Evolutionary conservation across 805 yeast species (phyloP), one percentile per base, ranked within the genome.

Genomic region (Kodamaea neixiangensis): DNA sequence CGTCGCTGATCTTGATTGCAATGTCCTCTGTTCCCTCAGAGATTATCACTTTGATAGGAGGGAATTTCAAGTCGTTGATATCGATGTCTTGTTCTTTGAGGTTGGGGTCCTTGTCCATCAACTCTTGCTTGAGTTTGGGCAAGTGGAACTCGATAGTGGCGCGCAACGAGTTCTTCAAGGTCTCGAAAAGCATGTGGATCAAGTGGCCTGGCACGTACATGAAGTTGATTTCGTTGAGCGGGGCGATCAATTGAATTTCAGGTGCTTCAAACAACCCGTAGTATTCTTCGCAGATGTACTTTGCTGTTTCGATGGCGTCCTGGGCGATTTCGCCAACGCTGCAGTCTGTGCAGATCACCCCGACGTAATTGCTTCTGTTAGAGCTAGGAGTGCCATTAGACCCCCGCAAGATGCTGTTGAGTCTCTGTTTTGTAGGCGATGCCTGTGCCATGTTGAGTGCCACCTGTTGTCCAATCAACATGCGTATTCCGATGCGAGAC

Each of bases 141-240:
- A 86, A 78, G 55, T 86, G 88, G 54, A 82, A 83, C 67, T 90
- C 97, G 46, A 90, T 91, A 0, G 96, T 92, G 11, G 97, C 97
- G 34, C 97, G 73, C 49, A 90, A 74, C 15, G 96, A 87, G 72
- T 90, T 90, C 64, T 90, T 90, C 66, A 90, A 76, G 6, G 90
- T 87, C 71, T 90, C 97, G 66, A 89, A 91, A 7, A 91, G 69
- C 92, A 91, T 90, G 63, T 90, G 97, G 61, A 88, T 86, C 64
- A 90, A 77, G 71, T 90, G 97, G 10, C 96, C 96, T 2, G 97
- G 97, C 10, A 91, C 96, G 63, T 90, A 90, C 89, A 89, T 87
- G 69, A 91, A 90, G 49, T 81, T 81, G 59, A 90, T 79, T 58
- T 68, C 75, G 63, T 87, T 87, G 17, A 82, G 80, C 15, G 88